Evolutionary conservation across 352 stramenopile species (phyloP), one percentile per base, ranked within the genome.

Genomic region (Phytophthora litchii): DNA sequence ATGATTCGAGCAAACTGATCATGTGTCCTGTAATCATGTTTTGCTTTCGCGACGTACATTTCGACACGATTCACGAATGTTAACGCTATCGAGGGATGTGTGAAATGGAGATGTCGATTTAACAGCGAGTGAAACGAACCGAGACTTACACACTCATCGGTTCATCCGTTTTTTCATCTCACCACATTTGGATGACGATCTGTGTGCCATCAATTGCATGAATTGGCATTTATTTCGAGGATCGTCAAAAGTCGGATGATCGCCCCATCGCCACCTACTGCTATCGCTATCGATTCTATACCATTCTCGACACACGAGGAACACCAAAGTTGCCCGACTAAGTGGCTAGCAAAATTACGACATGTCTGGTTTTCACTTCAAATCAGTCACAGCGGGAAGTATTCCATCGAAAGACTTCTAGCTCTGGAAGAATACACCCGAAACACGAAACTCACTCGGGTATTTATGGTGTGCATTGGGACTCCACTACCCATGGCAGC

Each of bases 361-460:
- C 42, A 36, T 16, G 6, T 49, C 7, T 49, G 42, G 42, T 36
- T 36, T 49, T 35, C 42, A 0, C 21, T 54, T 4, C 41, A 45
- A 36, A n/a, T 63, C 8, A 50, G 31, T 43, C 32, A 65, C n/a
- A 35, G 25, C 9, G 38, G 47, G 3, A 52, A 43, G n/a, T 58
- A 59, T 19, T 64, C 44, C 5, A 40, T 62, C 19, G 44, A 62
- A 46, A 13, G 54, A n/a, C 37, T 62, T 4, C 16, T 64, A 9
- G 45, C 45, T 2, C 23, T 71, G 16, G 66, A 71, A 43, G 56
- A 71, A 25, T 62, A 59, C 23, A 54, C 40, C 12, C 19, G 21
- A 41, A 45, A 38, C 6, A 64, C 53, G 3, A 62, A 59, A 3
- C 6, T 56, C 3, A 10, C 23, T 48, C 53, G 47, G 0, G 41